Conservation (phyloP, 345 rosid genomes). For the Arabis alpina region DNA sequence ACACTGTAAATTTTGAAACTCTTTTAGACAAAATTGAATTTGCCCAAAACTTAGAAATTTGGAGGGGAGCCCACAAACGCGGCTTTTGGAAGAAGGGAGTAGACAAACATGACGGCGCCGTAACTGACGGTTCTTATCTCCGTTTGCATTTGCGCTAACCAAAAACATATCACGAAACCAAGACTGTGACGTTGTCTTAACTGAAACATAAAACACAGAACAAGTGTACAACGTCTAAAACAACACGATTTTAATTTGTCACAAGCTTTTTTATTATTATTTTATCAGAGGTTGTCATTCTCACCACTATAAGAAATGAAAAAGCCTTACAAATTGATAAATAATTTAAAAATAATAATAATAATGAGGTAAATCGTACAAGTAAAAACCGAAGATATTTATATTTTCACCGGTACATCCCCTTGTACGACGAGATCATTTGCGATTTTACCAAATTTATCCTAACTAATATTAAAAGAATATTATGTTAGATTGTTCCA, state of each 20-base stretch:
- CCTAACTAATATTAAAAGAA: no score
- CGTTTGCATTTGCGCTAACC: constrained; percentile 11
- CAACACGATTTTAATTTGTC: constrained; percentile 4
- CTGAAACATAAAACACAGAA: background rate
- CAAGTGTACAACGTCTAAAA: background rate
- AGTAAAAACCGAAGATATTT: background rate
- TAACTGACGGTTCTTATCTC: constrained; percentile 22
- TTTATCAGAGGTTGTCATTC: no score
- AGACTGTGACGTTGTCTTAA: constrained; percentile 22
- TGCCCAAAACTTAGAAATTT: no score
- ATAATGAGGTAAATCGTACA: no score
- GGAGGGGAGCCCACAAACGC: constrained; percentile 23
- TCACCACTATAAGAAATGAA: background rate
- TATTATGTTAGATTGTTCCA: background rate
- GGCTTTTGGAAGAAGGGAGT: constrained; percentile 35
- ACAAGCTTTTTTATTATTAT: background rate
- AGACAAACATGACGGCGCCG: constrained; percentile 36
- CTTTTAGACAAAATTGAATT: no score
- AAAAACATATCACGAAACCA: constrained; percentile 18
- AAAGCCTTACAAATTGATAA: background rate
- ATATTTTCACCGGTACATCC: background rate
- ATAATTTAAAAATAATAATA: no score
- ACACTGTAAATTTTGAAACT: no score
- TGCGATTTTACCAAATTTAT: background rate
- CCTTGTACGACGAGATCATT: background rate